Percentiles rank a stretch among this genome's conserved stretches.
Conservation (phyloP, 257 asterid species). For the Plectranthus barbatus region DNA sequence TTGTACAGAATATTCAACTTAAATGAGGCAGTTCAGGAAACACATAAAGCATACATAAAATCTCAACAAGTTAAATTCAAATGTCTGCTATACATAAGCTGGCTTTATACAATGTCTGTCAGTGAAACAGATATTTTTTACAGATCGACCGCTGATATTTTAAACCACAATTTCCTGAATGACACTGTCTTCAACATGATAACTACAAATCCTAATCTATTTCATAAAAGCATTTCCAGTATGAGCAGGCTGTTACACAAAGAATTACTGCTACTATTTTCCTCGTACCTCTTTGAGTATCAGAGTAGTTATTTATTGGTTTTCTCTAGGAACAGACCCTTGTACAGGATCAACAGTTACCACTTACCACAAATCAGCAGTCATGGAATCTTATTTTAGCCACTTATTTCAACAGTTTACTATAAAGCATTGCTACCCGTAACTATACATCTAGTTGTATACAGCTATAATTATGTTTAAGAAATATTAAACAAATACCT, state of each 20-base stretch:
- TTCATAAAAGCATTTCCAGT: background rate
- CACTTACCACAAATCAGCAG: background rate
- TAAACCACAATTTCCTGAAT: background rate
- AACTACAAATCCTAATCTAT: background rate
- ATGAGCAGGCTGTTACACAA: background rate
- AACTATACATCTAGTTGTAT: background rate
- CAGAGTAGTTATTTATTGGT: background rate
- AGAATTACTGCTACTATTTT: background rate
- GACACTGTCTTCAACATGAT: background rate
- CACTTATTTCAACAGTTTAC: background rate
- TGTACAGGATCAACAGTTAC: background rate
- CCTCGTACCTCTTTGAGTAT: background rate
- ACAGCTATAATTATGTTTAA: background rate
- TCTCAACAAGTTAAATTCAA: slow-evolving; percentile 1
- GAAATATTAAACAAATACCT: background rate
- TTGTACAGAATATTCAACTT: slow-evolving; percentile 13
- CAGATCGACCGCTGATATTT: background rate
- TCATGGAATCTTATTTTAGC: background rate
- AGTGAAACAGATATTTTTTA: slow-evolving; percentile 1
- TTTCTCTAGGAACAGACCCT: background rate
- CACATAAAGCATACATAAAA: slow-evolving; percentile 11
- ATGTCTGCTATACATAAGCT: background rate
- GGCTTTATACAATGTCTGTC: background rate
- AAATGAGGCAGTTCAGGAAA: slow-evolving; percentile 8
- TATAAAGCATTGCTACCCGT: background rate